Conservation (phyloP, 345 rosid species). For the Lumnitzera racemosa region DNA sequence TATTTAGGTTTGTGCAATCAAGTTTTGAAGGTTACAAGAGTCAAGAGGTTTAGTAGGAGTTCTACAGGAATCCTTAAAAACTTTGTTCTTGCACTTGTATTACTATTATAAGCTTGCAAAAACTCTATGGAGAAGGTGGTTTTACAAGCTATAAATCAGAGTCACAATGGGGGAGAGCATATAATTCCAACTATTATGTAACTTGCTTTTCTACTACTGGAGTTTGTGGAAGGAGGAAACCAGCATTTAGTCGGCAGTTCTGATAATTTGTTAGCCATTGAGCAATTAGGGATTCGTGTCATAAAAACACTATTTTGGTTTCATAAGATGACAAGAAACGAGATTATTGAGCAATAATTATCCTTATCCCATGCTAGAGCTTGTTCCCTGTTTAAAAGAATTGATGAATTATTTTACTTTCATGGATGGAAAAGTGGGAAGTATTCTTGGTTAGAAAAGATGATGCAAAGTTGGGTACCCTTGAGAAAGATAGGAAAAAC, state of each 20-base stretch:
- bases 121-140: slow-evolving; percentile 20
- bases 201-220: slow-evolving; percentile 61
- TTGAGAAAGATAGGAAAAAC: slow-evolving; percentile 50
- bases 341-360: slow-evolving; percentile 44
- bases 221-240: slow-evolving; percentile 47
- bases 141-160: slow-evolving; percentile 24
- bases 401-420: slow-evolving; percentile 72
- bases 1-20: slow-evolving; percentile 51
- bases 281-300: slow-evolving; percentile 64
- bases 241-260: slow-evolving; percentile 23
- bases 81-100: slow-evolving; percentile 50
- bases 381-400: slow-evolving; percentile 64
- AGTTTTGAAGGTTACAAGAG: slow-evolving; percentile 54
- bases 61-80: slow-evolving; percentile 39
- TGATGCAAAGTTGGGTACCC: slow-evolving; percentile 38
- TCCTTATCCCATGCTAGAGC: slow-evolving; percentile 60
- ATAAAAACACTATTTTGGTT: slow-evolving; percentile 61
- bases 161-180: slow-evolving; percentile 73
- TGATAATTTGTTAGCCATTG: slow-evolving; percentile 44
- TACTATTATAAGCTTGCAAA: slow-evolving; percentile 24
- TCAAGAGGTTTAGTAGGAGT: slow-evolving; percentile 57
- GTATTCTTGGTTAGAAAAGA: slow-evolving; percentile 43
- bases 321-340: slow-evolving; percentile 81
- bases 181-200: slow-evolving; percentile 63
- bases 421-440: slow-evolving; percentile 61